Base-by-base conservation (phyloP, 768 basidiomycete genomes). In the Termitomyces sp. region DNA sequence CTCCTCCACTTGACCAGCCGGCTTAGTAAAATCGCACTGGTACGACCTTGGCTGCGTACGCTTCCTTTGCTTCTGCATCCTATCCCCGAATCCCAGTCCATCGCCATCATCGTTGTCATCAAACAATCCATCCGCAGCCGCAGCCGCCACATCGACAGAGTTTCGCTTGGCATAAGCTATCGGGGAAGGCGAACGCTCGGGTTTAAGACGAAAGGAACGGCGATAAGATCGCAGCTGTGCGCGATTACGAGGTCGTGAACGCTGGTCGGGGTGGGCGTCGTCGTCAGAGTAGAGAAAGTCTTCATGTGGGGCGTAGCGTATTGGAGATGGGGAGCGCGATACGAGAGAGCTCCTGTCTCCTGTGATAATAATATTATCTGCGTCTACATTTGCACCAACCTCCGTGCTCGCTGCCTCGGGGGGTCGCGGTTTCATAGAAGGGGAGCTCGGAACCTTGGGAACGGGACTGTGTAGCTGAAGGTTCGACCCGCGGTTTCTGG, bases 281-380 rank as follows among this genome's bases (percentile, higher is more conserved):
- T 50, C 58, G 41, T 55, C 53, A 4, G 51, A 45, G 5, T 48
- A 54, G 3, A 52, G 54, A 6, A 71, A 54, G 46, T 61, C 62
- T n/a, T 67, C 67, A 11, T 64, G 64, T 17, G 71, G 65, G n/a
- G 72, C 72, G 41, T 73, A 73, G 5, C 63, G 61, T 21, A 73
- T 73, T 14, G 72, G 72, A 2, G 71, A 72, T 0, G 70, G 71
- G 28, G 64, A 64, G 7, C 71, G 64, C 5, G 68, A 64, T 17
- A 68, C 35, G 3, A 61, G 46, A 19, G 64, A 59, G 11, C 47
- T 25, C 50, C 39, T 40, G 54, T 70, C 66, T 49, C 60, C 51
- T 43, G 65, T 63, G 45, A 68, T 68, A 3, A 67, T 49, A 43
- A 63, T 67, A 11, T 17, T 17, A 17, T 54, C 35, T 19, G 35